These are phyloP conservation scores for Scedosporium apiospermum DNA, from an alignment of 2,329 filamentous ascomycete genomes.

Conservation along the genomic window DNA sequence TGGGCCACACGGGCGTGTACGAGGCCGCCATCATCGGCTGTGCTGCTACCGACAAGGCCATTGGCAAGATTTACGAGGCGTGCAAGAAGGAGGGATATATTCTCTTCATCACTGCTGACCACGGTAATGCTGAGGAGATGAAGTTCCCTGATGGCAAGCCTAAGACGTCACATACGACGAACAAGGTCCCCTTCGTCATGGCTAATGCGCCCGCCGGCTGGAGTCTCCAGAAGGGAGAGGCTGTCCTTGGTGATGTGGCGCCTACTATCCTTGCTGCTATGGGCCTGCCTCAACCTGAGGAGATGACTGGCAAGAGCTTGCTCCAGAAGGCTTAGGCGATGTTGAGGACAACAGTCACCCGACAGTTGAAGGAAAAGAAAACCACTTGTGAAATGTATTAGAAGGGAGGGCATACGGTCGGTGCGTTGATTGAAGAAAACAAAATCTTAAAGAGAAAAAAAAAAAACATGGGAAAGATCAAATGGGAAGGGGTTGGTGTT, in stretches of 20 bases:
- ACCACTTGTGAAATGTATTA: not conserved
- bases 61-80: slow-evolving; percentile 82
- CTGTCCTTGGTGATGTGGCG: slow-evolving; percentile 93
- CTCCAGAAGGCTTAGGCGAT: slow-evolving; percentile 51
- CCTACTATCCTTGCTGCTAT: slow-evolving; percentile 87
- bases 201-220: slow-evolving; percentile 88
- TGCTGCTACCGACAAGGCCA: slow-evolving; percentile 83
- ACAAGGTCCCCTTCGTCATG: slow-evolving; percentile 98
- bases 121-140: slow-evolving; percentile 99
- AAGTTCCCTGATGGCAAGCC: slow-evolving; percentile 90
- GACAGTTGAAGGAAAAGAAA: too few species aligned
- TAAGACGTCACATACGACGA: slow-evolving; percentile 96
- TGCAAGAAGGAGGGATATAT: slow-evolving; percentile 92
- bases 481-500: too few species aligned
- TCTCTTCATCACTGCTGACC: slow-evolving; percentile 91
- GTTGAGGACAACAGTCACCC: too few species aligned
- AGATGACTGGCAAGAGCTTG: slow-evolving; percentile 84
- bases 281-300: slow-evolving; percentile 81
- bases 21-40: slow-evolving; percentile 82
- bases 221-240: slow-evolving; percentile 73
- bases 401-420: too few species aligned
- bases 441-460: too few species aligned
- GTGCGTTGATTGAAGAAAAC: too few species aligned
- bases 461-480: too few species aligned
- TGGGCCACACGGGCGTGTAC: slow-evolving; percentile 96